Percentiles rank a stretch among this genome's conserved stretches.
These are phyloP conservation scores for Curvularia verruculosa DNA, from an alignment of 2,329 filamentous ascomycete genomes.

Conservation along the genomic window DNA sequence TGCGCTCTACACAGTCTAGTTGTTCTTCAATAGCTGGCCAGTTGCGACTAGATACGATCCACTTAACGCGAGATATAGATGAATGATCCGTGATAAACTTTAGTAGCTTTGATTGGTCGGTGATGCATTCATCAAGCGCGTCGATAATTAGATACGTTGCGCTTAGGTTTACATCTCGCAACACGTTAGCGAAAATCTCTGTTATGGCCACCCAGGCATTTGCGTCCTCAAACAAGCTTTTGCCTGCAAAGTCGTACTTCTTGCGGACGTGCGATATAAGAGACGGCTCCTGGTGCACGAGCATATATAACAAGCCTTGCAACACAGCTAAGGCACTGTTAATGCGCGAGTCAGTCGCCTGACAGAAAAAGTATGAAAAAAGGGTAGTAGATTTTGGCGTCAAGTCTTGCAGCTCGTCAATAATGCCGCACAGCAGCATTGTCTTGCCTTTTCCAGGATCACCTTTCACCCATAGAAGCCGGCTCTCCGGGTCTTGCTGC, in stretches of 20 bases:
- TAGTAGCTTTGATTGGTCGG: neutral
- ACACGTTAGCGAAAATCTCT: slow-evolving; percentile 49
- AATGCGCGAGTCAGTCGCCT: slow-evolving; percentile 44
- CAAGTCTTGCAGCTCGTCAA: neutral
- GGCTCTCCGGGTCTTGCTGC: neutral
- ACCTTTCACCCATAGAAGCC: neutral
- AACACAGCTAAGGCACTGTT: slow-evolving; percentile 52
- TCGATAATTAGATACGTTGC: slow-evolving; percentile 18
- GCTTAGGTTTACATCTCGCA: slow-evolving; percentile 41
- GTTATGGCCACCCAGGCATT: slow-evolving; percentile 34
- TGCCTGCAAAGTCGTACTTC: slow-evolving; percentile 34
- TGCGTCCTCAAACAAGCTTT: slow-evolving; percentile 31
- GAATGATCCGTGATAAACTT: slow-evolving; percentile 3
- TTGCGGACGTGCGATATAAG: slow-evolving; percentile 29
- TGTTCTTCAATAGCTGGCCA: slow-evolving; percentile 42
- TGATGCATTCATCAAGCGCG: slow-evolving; percentile 22
- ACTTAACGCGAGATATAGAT: slow-evolving; percentile 17
- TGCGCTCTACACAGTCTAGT: slow-evolving; percentile 28
- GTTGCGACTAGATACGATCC: slow-evolving; percentile 27
- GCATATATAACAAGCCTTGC: slow-evolving; percentile 52
- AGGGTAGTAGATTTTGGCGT: neutral
- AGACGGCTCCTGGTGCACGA: slow-evolving; percentile 45
- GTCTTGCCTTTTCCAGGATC: slow-evolving; percentile 3
- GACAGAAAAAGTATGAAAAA: slow-evolving; percentile 46
- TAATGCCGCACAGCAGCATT: slow-evolving; percentile 1